Base-by-base conservation (phyloP, 2,329 filamentous ascomycete species). In the Cladorrhinum sp. region DNA sequence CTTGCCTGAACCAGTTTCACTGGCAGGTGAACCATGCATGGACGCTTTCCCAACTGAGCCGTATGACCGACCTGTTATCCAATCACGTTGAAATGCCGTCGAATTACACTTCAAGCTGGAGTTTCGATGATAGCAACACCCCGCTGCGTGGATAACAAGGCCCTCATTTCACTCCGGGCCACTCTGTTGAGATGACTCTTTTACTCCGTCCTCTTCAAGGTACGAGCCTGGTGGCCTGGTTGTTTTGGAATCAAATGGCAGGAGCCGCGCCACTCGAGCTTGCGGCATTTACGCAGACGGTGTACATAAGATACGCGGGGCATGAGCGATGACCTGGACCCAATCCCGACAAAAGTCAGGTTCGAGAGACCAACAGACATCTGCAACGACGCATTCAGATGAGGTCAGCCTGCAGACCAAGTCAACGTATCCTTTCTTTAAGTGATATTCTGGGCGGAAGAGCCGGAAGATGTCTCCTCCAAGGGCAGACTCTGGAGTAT, bases 341-440 rank as follows among this genome's bases (percentile, higher is more conserved):
- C 33, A 36, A 36, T 46, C 42, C 42, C 42, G n/a, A 46, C 18
- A 46, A 21, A 46, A 18, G n/a, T 46, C n/a, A 16, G n/a, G 42
- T 16, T 46, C 18, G 18, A 46, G n/a, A 21, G n/a, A 18, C 42
- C 42, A 46, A 21, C 42, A 46, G n/a, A 46, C 10, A 46, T 42
- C 16, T 3, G 4, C 26, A 30, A 30, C 36, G 36, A 55, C 53
- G 20, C 39, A 18, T 42, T 24, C 33, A 59, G 59, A 62, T 62
- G 61, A 66, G 62, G 62, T 66, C 61, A 67, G 65, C 62, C 54
- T 66, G 65, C 64, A 63, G 62, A 42, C 33, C 33, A 55, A 55
- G 30, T 48, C 57, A 23, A 23, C 26, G 46, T 20, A 48, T 46
- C 55, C 42, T 59, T 10, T 36, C 20, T 55, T 42, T 14, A 9